Conservation (phyloP, 768 basidiomycete genomes). For the Suillus spraguei region DNA sequence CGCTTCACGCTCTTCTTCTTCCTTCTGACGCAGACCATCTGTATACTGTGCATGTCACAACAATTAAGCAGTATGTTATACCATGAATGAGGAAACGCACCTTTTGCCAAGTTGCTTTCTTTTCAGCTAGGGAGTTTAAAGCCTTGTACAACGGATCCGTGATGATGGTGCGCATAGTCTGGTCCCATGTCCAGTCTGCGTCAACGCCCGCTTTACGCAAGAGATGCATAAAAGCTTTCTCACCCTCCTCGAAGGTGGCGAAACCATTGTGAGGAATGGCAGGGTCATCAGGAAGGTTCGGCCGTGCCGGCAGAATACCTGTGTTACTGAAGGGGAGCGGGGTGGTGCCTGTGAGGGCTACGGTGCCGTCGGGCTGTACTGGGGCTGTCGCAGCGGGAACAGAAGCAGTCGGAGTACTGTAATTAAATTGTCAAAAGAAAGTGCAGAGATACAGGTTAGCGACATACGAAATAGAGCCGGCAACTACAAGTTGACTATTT, state of each 20-base stretch:
- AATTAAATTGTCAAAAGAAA: slow-evolving; percentile 12
- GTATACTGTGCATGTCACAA: slow-evolving; percentile 55
- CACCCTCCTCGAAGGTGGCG: slow-evolving; percentile 82
- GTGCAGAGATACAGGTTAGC: background rate
- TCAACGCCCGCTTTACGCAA: slow-evolving; percentile 89
- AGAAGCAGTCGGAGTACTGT: slow-evolving; percentile 41
- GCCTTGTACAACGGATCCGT: slow-evolving; percentile 98
- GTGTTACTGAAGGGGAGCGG: slow-evolving; percentile 60
- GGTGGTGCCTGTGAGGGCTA: slow-evolving; percentile 53
- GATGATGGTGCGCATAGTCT: slow-evolving; percentile 97
- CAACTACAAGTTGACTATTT: slow-evolving; percentile 39
- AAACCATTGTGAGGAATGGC: slow-evolving; percentile 92
- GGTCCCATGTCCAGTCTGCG: slow-evolving; percentile 96
- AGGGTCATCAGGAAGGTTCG: slow-evolving; percentile 84
- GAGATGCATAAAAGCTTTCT: slow-evolving; percentile 91
- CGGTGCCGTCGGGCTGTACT: slow-evolving; percentile 39
- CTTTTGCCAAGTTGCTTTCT: slow-evolving; percentile 93
- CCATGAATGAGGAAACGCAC: slow-evolving; percentile 42
- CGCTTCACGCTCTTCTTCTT: slow-evolving; percentile 84
- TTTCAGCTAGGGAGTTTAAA: slow-evolving; percentile 90
- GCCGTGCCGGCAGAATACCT: slow-evolving; percentile 69
- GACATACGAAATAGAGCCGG: slow-evolving; percentile 26
- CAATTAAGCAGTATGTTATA: background rate
- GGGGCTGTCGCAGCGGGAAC: slow-evolving; percentile 52
- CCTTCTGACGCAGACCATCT: slow-evolving; percentile 72